A percentile compares a stretch with the other conserved stretches of the same genome.
phyloP scores from a whole-genome alignment of 192 early-diverging fungal species.

The Dissophora globulifera region DNA sequence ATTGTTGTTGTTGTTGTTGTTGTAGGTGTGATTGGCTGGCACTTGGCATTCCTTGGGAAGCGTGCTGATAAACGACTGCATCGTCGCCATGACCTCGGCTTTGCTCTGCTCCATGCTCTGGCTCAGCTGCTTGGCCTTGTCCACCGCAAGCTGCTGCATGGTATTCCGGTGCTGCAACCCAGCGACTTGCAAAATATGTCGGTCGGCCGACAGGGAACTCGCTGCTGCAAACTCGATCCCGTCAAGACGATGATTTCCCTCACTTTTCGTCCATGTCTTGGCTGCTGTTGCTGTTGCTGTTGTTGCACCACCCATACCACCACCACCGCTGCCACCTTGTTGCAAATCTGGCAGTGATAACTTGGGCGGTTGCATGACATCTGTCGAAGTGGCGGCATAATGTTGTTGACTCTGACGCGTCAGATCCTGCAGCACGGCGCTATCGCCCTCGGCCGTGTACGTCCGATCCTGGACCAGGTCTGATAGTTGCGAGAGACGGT shows the following conservation, averaged over 20 bases:
- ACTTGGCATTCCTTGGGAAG: background rate
- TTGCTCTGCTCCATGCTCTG: background rate
- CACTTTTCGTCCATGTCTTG: too few relatives aligned
- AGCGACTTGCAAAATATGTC: slow-evolving; percentile 2
- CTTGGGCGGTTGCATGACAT: background rate
- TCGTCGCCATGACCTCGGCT: background rate
- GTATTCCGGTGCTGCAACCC: background rate
- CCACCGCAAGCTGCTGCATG: background rate
- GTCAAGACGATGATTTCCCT: too few relatives aligned
- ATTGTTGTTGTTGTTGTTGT: too few relatives aligned
- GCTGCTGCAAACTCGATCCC: background rate
- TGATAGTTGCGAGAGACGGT: slow-evolving; percentile 15
- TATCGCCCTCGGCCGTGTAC: slow-evolving; percentile 7
- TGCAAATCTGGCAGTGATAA: too few relatives aligned
- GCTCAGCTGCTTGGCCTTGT: slow-evolving; percentile 1
- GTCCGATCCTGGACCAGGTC: background rate
- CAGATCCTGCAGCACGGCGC: slow-evolving; percentile 2
- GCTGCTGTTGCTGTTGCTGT: too few relatives aligned
- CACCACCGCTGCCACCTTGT: too few relatives aligned
- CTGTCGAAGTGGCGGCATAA: background rate
- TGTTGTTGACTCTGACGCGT: background rate
- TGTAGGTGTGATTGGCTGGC: too few relatives aligned
- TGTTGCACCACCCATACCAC: too few relatives aligned
- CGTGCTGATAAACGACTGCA: background rate
- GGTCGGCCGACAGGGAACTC: slow-evolving; percentile 4